phyloP scores from a whole-genome alignment of 148 eudicot genomes.

The Agrostemma githago region DNA sequence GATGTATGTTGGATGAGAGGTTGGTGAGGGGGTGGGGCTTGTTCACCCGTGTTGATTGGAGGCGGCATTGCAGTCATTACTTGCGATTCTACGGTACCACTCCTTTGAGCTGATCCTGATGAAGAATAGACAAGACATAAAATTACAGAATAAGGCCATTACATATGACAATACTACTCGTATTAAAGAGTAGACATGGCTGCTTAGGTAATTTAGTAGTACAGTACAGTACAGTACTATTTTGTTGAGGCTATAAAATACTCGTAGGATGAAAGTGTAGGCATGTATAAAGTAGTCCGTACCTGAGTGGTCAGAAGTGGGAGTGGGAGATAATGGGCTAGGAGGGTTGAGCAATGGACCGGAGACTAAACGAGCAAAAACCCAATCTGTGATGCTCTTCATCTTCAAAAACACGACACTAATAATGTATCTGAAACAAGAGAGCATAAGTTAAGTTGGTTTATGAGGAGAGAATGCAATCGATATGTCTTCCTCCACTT shows the following conservation, averaged over 20 bases:
- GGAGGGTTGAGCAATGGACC: slow-evolving; percentile 58
- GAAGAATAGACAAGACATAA: slow-evolving; percentile 21
- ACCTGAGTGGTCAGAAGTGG: slow-evolving; percentile 49
- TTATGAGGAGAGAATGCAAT: no score
- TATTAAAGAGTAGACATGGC: not conserved
- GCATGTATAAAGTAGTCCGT: slow-evolving; percentile 2
- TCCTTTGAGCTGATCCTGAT: slow-evolving; percentile 34
- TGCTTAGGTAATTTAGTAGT: no score
- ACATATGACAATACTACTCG: not conserved
- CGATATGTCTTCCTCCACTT: no score
- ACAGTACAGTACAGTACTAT: no score
- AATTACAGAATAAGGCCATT: no score
- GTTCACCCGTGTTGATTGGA: slow-evolving; percentile 35
- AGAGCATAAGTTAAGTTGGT: no score
- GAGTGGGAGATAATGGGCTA: slow-evolving; percentile 57
- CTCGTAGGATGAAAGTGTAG: no score
- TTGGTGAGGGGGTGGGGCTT: slow-evolving; percentile 35
- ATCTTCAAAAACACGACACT: no score
- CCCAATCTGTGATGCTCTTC: slow-evolving; percentile 97
- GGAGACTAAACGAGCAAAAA: slow-evolving; percentile 74
- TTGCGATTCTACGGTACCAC: slow-evolving; percentile 28
- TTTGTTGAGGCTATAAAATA: no score
- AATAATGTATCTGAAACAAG: no score
- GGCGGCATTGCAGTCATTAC: slow-evolving; percentile 30
- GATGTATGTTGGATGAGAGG: slow-evolving; percentile 30